phyloP scores from a whole-genome alignment of 208 protist genomes.

The Tritrichomonas musculus region DNA sequence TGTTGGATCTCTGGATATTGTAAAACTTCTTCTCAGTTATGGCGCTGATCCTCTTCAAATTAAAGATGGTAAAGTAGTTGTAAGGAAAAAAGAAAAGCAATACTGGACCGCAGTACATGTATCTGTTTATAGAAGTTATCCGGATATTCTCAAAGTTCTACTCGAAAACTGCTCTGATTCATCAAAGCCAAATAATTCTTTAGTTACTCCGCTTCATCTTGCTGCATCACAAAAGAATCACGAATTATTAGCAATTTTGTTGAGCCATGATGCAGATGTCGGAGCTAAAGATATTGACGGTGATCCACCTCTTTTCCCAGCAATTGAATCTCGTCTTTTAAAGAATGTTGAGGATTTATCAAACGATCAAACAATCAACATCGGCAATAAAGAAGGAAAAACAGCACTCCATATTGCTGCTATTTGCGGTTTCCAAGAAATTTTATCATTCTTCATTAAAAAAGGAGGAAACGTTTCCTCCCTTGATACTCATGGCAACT shows the following conservation, averaged over 20 bases:
- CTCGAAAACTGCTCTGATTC: neutral
- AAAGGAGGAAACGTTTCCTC: neutral
- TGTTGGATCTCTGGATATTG: neutral
- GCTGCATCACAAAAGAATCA: neutral
- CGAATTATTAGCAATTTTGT: neutral
- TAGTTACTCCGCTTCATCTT: neutral
- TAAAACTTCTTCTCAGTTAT: neutral
- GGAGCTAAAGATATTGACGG: neutral
- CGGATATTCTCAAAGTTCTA: neutral
- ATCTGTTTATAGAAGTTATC: neutral
- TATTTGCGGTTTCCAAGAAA: neutral
- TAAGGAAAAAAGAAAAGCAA: too few relatives aligned
- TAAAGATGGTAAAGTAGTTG: too few relatives aligned
- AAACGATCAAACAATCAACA: neutral
- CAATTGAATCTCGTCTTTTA: neutral
- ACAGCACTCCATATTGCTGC: slow-evolving; percentile 6
- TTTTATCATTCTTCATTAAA: neutral
- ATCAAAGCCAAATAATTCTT: neutral
- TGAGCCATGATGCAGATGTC: neutral
- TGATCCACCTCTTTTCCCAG: neutral
- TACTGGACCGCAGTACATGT: neutral
- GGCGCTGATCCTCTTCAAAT: neutral
- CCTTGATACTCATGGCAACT: neutral
- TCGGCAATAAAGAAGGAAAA: neutral
- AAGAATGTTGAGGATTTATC: neutral